Percentiles rank a stretch among this genome's conserved stretches.
Conservation (phyloP, 495 filamentous ascomycete genomes). For the Penicillium canescens region DNA sequence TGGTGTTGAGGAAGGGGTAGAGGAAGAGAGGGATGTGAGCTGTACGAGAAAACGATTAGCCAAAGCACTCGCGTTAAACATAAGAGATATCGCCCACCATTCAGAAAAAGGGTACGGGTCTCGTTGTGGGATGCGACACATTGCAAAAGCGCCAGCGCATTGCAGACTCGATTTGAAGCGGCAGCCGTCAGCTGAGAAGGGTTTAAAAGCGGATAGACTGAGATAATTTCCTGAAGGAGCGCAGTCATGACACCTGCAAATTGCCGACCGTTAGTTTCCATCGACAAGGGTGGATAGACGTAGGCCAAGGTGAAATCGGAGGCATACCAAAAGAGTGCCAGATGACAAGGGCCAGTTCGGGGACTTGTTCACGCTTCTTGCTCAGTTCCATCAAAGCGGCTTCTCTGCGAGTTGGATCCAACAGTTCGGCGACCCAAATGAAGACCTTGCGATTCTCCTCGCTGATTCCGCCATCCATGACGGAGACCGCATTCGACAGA, state of each 20-base stretch:
- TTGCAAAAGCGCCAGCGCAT: slow-evolving; percentile 93
- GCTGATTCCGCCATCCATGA: slow-evolving; percentile 61
- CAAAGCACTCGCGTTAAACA: background rate
- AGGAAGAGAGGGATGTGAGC: slow-evolving; percentile 99
- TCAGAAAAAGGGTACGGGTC: slow-evolving; percentile 87
- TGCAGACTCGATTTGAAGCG: slow-evolving; percentile 96
- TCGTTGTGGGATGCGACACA: slow-evolving; percentile 98
- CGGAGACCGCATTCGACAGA: slow-evolving; percentile 44
- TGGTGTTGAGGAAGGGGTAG: slow-evolving; percentile 98
- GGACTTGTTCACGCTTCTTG: slow-evolving; percentile 98
- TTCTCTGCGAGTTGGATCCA: slow-evolving; percentile 85
- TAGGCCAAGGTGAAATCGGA: slow-evolving; percentile 4
- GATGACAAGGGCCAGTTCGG: slow-evolving; percentile 91
- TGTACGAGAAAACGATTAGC: slow-evolving; percentile 32
- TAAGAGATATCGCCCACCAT: slow-evolving; percentile 57
- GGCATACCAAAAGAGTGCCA: slow-evolving; percentile 97
- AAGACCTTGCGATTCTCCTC: slow-evolving; percentile 93
- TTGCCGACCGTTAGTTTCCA: slow-evolving; percentile 26
- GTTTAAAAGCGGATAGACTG: slow-evolving; percentile 94
- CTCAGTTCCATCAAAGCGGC: slow-evolving; percentile 92
- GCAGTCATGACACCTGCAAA: slow-evolving; percentile 93
- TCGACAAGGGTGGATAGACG: slow-evolving; percentile 12
- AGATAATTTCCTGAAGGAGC: slow-evolving; percentile 96
- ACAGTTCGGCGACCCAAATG: slow-evolving; percentile 88
- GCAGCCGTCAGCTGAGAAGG: slow-evolving; percentile 96